Evolutionary conservation across 1,139 yeast genomes (phyloP).

Genomic region (Debaryomycetaceae sp.): DNA sequence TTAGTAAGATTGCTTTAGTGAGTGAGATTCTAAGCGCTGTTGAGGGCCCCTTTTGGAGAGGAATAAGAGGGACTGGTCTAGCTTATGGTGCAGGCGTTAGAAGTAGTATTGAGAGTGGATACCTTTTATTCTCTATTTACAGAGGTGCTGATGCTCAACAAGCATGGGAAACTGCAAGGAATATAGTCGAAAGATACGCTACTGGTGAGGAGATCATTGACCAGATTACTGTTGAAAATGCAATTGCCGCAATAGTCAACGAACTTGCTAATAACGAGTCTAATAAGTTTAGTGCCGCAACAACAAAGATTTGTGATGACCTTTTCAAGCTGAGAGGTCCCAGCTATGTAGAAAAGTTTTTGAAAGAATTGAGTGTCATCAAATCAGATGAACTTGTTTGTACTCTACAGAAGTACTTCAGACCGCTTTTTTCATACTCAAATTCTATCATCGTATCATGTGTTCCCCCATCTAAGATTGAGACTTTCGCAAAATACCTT

Average conservation of each 20-base stretch:
- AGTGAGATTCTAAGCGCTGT: constrained; percentile 77
- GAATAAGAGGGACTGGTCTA: constrained; percentile 90
- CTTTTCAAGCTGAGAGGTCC: constrained; percentile 71
- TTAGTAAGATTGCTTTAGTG: constrained; percentile 69
- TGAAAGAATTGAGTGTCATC: constrained; percentile 49
- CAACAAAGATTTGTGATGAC: constrained; percentile 60
- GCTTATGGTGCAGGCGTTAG: constrained; percentile 83
- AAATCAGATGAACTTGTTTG: constrained; percentile 54
- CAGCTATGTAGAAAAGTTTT: constrained; percentile 47
- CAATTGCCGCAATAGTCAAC: constrained; percentile 72
- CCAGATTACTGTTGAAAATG: constrained; percentile 58
- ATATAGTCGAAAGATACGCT: constrained; percentile 62
- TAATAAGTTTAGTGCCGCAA: constrained; percentile 60
- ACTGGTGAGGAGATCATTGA: constrained; percentile 55
- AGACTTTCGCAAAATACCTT: constrained; percentile 47
- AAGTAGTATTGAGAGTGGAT: constrained; percentile 64
- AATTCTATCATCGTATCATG: constrained; percentile 64
- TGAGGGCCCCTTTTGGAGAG: constrained; percentile 98
- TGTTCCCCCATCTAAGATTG: constrained; percentile 65
- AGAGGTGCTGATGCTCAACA: constrained; percentile 81
- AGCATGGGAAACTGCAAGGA: constrained; percentile 65
- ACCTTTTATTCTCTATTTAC: constrained; percentile 62
- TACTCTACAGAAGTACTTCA: constrained; percentile 57
- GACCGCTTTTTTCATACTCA: constrained; percentile 55
- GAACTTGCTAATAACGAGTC: constrained; percentile 64